Conservation (phyloP, 2,329 filamentous ascomycete genomes). For the Exutisphaerella laricina region DNA sequence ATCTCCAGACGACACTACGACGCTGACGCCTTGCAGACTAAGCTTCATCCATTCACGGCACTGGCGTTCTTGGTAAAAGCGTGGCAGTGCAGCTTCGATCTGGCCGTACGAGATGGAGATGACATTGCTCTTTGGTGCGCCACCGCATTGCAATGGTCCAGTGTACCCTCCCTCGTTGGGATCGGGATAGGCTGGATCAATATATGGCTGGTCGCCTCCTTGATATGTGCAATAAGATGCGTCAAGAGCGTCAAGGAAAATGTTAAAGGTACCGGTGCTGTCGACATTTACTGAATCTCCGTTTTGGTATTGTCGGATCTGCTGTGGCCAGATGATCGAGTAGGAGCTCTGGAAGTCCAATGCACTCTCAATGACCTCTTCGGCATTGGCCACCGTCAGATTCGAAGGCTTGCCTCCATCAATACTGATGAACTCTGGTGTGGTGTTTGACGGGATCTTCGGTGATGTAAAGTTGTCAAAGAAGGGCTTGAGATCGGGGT, state of each 20-base stretch:
- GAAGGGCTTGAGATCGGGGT: conserved; percentile 20
- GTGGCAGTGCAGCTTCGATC: conserved; percentile 55
- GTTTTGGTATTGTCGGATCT: conserved; percentile 18
- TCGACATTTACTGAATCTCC: conserved; percentile 19
- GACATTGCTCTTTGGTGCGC: conserved; percentile 37
- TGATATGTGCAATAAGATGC: conserved; percentile 21
- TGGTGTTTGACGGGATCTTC: conserved; percentile 19
- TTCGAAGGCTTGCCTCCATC: conserved; percentile 24
- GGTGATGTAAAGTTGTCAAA: conserved; percentile 23
- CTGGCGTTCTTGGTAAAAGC: conserved; percentile 53
- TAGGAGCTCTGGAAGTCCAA: conserved; percentile 22
- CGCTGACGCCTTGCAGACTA: conserved; percentile 55
- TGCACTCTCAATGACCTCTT: conserved; percentile 16
- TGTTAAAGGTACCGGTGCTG: conserved; percentile 15
- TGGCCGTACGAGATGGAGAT: conserved; percentile 61
- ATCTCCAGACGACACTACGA: conserved; percentile 59
- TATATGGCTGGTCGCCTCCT: too few relatives aligned
- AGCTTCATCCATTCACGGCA: conserved; percentile 60
- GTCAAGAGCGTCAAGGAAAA: conserved; percentile 17
- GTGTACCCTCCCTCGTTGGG: conserved; percentile 10
- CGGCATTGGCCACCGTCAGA: conserved; percentile 12
- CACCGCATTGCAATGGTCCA: conserved; percentile 20
- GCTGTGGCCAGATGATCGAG: conserved; percentile 24
- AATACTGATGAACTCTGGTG: conserved; percentile 21
- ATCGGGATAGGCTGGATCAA: conserved; percentile 16